Percentiles rank a stretch among this genome's conserved stretches.
Conservation (phyloP, 2,329 filamentous ascomycete species). For the Zymoseptoria tritici region DNA sequence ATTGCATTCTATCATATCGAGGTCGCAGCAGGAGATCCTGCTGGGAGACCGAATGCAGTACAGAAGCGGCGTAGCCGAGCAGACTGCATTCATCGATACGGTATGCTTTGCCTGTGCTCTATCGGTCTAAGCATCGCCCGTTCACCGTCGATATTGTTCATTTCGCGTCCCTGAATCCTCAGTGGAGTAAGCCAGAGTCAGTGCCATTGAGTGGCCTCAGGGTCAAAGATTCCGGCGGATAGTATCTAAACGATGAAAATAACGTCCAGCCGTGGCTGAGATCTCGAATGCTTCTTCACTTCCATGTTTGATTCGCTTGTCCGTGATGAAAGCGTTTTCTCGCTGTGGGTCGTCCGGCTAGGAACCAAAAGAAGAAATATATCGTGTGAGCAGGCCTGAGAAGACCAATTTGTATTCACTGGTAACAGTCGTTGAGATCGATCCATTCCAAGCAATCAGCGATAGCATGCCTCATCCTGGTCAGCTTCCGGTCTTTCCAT, state of each 20-base stretch:
- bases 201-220: neutral
- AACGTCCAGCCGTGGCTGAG: neutral
- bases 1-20: neutral
- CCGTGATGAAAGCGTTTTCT: neutral
- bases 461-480: neutral
- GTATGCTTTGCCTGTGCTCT: neutral
- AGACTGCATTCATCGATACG: no score
- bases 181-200: neutral
- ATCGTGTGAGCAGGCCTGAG: neutral
- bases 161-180: neutral
- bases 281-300: neutral
- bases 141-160: neutral
- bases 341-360: neutral
- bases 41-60: neutral
- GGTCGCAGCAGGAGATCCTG: no score
- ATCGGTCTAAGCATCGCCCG: neutral
- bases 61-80: no score
- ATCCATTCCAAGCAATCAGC: neutral
- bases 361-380: neutral
- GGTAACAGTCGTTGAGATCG: neutral
- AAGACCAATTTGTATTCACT: neutral
- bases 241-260: neutral
- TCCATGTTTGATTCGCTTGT: neutral
- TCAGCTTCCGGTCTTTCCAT: neutral
- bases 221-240: neutral